phyloP scores from a whole-genome alignment of 106 monocot genomes.

The Iris macrosiphon region DNA sequence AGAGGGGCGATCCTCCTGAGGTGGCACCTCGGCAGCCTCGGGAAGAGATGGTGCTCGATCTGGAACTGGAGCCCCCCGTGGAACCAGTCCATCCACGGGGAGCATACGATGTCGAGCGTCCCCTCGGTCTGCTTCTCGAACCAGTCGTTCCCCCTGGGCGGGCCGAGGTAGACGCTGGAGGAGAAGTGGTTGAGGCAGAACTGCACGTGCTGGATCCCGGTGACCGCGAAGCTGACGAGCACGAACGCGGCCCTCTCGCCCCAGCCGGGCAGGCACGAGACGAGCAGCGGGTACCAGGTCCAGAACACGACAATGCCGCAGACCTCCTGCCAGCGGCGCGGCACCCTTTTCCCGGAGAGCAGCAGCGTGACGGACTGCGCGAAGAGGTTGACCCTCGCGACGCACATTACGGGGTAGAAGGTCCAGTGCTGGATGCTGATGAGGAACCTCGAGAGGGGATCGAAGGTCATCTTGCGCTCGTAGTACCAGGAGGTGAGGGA shows the following conservation, averaged over 20 bases:
- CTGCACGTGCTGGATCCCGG: conserved; percentile 64
- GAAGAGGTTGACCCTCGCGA: conserved; percentile 56
- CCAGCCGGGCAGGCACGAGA: conserved; percentile 53
- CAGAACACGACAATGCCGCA: conserved; percentile 44
- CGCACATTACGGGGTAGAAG: conserved; percentile 68
- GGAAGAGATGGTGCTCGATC: conserved; percentile 63
- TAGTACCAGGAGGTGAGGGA: conserved; percentile 50
- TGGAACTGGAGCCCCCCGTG: conserved; percentile 72
- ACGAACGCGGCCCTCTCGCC: conserved; percentile 49
- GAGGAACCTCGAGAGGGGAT: conserved; percentile 28
- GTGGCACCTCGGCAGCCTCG: conserved; percentile 50
- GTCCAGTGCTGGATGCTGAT: conserved; percentile 75
- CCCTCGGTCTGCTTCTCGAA: conserved; percentile 68
- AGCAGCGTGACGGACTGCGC: conserved; percentile 44
- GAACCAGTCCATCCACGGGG: conserved; percentile 82
- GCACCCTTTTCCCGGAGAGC: conserved; percentile 26
- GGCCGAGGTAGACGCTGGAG: conserved; percentile 35
- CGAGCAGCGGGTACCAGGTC: conserved; percentile 56
- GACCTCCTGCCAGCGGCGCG: conserved; percentile 34
- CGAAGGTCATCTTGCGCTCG: conserved; percentile 41
- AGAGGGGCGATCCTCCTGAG: conserved; percentile 35
- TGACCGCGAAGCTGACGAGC: conserved; percentile 34
- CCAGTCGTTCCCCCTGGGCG: conserved; percentile 52
- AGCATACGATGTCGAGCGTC: conserved; percentile 49
- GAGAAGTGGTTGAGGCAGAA: conserved; percentile 71